Evolutionary conservation across 768 basidiomycete genomes (phyloP), one percentile per base, ranked within the genome.

Genomic region (Trichaptum fuscoviolaceum): DNA sequence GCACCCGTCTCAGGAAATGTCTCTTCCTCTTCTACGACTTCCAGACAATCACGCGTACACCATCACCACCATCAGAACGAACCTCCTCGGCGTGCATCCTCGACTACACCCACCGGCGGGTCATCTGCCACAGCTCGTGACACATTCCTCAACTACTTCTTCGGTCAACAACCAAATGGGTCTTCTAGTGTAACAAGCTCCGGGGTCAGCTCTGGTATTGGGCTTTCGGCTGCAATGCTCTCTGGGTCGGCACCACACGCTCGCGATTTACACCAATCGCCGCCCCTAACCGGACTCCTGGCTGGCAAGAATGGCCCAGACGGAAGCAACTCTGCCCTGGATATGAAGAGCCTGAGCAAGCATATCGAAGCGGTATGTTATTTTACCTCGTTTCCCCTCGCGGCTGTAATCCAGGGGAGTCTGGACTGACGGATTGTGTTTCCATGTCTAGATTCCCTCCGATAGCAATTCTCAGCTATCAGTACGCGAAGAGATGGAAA

Each of bases 261-360:
- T 25, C 24, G 59, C 4, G 59, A 61, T 34, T 25, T 61, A 23
- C 25, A 25, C 15, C 59, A 61, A 34, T 25, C 58, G 52, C 42
- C 67, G 20, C 58, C 65, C 60, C 81, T 83, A 35, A 78, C 84
- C 17, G 90, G 91, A 4, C 74, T 92, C 27, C 82, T 91, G 85
- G 85, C 85, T 23, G 84, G 86, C 17, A 89, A 87, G 77, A 79
- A 85, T 63, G 80, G 82, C 12, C 74, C 92, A 62, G 92, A 95
- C 71, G 90, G 84, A 62, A 91, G 82, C 75, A 91, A 84, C 71
- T 91, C 95, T 65, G 95, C 92, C 61, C 98, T 88, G 76, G 97
- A 99, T 75, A 99, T 99, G 97, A 98, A 95, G 83, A 97, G 95
- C 73, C 82, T 99, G 64, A 95, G 96, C 58, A 95, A 91, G 78